These are phyloP conservation scores for Exobasidium rhododendri DNA, from an alignment of 1,284 basidiomycete species.

Conservation along the genomic window DNA sequence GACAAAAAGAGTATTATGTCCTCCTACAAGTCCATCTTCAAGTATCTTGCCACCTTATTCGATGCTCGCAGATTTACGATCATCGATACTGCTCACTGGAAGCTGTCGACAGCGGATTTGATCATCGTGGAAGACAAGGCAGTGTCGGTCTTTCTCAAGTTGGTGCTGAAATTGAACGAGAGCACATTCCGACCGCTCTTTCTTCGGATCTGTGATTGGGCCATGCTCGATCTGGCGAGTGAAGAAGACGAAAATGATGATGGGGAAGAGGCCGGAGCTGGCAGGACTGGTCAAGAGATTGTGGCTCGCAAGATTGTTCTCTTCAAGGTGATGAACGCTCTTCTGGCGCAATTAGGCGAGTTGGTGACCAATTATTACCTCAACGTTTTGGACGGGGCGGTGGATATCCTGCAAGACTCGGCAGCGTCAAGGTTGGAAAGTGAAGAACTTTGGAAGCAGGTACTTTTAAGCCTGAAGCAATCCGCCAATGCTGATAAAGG, in stretches of 20 bases:
- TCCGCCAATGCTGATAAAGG: constrained; percentile 67
- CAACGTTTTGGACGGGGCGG: constrained; percentile 67
- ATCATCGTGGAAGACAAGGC: constrained; percentile 57
- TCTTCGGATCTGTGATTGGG: constrained; percentile 91
- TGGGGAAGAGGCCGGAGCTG: not conserved
- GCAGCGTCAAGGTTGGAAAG: constrained; percentile 7
- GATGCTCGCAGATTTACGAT: constrained; percentile 60
- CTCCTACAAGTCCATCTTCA: constrained; percentile 71
- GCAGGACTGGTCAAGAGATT: constrained; percentile 19
- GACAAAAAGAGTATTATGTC: constrained; percentile 60
- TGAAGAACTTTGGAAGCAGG: constrained; percentile 65
- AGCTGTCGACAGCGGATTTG: constrained; percentile 56
- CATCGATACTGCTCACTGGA: not conserved
- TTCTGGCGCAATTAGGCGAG: constrained; percentile 38
- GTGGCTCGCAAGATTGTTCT: constrained; percentile 45
- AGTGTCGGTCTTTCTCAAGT: constrained; percentile 69
- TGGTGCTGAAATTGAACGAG: constrained; percentile 91
- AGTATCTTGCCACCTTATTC: constrained; percentile 76
- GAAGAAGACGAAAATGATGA: constrained; percentile 42
- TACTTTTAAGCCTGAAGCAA: constrained; percentile 67
- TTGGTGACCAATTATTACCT: constrained; percentile 48
- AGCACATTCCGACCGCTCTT: constrained; percentile 87
- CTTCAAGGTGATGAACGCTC: constrained; percentile 40
- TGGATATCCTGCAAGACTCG: constrained; percentile 63
- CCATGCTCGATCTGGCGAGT: constrained; percentile 64